Percentiles rank a stretch among this genome's conserved stretches.
Conservation (phyloP, 2,329 filamentous ascomycete genomes). For the Acephala macrosclerotiorum region DNA sequence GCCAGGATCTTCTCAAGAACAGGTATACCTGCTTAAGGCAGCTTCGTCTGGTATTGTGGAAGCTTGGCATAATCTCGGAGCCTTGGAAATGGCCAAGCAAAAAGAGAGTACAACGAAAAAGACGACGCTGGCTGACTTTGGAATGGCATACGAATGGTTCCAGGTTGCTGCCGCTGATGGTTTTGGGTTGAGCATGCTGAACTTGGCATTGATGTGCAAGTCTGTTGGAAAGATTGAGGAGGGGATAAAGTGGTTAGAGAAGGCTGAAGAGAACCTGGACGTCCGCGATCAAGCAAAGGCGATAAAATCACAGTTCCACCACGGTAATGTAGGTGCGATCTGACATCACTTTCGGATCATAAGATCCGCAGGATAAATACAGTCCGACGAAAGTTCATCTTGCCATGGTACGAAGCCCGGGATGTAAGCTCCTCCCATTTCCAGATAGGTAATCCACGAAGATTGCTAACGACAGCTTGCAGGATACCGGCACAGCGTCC, state of each 20-base stretch:
- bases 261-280: conserved; percentile 26
- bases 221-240: conserved; percentile 30
- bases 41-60: conserved; percentile 40
- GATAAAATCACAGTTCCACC: conserved; percentile 1
- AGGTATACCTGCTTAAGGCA: conserved; percentile 42
- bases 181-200: conserved; percentile 40
- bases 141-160: conserved; percentile 42
- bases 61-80: conserved; percentile 43
- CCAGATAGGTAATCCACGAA: not conserved
- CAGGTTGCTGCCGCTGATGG: conserved; percentile 38
- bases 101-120: conserved; percentile 8
- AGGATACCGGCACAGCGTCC: not conserved
- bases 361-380: too few species aligned
- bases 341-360: not conserved
- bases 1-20: conserved; percentile 28
- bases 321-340: not conserved
- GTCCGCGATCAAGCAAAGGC: conserved; percentile 21
- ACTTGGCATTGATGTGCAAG: conserved; percentile 39
- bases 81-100: conserved; percentile 34
- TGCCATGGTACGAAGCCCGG: not conserved
- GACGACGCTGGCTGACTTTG: conserved; percentile 33
- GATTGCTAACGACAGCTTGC: not conserved
- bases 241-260: conserved; percentile 36
- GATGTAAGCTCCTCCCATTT: not conserved
- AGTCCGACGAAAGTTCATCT: not conserved